Evolutionary conservation across 2,329 filamentous ascomycete species (phyloP), one percentile per base, ranked within the genome.

Genomic region (Colletotrichum camelliae): DNA sequence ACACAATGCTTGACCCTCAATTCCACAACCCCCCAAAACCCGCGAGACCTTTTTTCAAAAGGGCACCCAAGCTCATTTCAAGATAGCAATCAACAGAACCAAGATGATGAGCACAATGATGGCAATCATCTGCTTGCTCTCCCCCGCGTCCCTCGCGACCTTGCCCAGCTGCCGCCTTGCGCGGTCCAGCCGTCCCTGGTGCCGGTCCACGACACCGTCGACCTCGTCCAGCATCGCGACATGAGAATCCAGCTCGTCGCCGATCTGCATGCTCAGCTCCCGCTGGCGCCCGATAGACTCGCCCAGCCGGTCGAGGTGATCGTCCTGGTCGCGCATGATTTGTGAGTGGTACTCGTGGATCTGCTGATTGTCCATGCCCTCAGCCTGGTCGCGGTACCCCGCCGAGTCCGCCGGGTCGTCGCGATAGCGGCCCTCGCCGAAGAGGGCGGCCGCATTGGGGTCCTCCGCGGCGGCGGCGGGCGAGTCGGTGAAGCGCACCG

Each of bases 221-320:
- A 97, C 92, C 80, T 98, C 96, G 83, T 98, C 96, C 35, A 99
- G 88, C 88, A 99, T 89, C 79, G 94, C 90, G 48, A 97, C 94
- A 81, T 99, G 97, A 79, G 93, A 94, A 80, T 98, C 97, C 43
- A 99, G 89, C 88, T 99, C 97, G 83, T 98, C 95, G 35, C 97
- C 96, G 81, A 99, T 98, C 87, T 97, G 95, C 87, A 98, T 97
- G 82, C 94, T 96, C 77, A 99, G 89, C 86, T 98, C 95, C 66
- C 97, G 90, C 87, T 98, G 97, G 52, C 97, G 92, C 5, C 94
- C 91, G 79, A 99, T 98, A 74, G 92, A 95, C 81, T 93, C 91
- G n/a, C 96, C 95, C 5, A 99, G 88, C 12, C 91, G 89, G 83
- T 98, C 96, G n/a, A 99, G 90, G 84, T 98, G 96, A 78, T 95